Evolutionary conservation across 805 yeast genomes (phyloP).

Genomic region (Yamadazyma kitorensis): DNA sequence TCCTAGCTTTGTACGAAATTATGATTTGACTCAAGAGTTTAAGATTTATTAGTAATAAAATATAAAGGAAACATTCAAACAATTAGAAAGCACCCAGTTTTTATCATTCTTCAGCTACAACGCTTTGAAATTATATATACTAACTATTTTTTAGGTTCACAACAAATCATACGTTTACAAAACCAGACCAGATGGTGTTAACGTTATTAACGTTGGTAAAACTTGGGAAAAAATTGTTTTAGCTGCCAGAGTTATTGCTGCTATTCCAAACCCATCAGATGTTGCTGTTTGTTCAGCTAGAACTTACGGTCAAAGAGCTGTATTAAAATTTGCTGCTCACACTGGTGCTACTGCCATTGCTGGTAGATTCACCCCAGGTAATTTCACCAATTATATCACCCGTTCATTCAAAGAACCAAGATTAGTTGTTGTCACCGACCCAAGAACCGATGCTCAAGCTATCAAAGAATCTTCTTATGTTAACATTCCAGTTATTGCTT

Average conservation of each 20-base stretch:
- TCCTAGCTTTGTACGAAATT: too few relatives aligned
- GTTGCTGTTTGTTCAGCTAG: conserved; percentile 99
- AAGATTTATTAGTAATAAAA: background rate
- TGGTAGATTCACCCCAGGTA: conserved; percentile 99
- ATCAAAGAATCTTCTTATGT: conserved; percentile 99
- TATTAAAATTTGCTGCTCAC: conserved; percentile 98
- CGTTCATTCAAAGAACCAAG: conserved; percentile 99
- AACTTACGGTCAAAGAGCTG: conserved; percentile 99
- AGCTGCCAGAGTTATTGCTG: conserved; percentile 99
- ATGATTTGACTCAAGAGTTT: too few relatives aligned
- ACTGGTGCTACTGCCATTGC: conserved; percentile 99
- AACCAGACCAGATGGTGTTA: conserved; percentile 99
- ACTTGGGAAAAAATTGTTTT: conserved; percentile 99
- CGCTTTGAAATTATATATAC: too few relatives aligned
- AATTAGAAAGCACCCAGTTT: background rate
- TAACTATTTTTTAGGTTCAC: conserved; percentile 67
- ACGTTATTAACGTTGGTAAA: conserved; percentile 96
- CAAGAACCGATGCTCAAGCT: conserved; percentile 99
- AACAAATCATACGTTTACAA: conserved; percentile 95
- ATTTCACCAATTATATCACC: conserved; percentile 99
- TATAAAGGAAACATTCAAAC: background rate
- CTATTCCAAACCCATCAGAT: conserved; percentile 97
- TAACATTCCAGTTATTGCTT: conserved; percentile 99
- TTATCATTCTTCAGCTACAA: background rate
- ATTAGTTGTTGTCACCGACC: conserved; percentile 98